Evolutionary conservation across 805 yeast species (phyloP).

Genomic region (Millerozyma acaciae): DNA sequence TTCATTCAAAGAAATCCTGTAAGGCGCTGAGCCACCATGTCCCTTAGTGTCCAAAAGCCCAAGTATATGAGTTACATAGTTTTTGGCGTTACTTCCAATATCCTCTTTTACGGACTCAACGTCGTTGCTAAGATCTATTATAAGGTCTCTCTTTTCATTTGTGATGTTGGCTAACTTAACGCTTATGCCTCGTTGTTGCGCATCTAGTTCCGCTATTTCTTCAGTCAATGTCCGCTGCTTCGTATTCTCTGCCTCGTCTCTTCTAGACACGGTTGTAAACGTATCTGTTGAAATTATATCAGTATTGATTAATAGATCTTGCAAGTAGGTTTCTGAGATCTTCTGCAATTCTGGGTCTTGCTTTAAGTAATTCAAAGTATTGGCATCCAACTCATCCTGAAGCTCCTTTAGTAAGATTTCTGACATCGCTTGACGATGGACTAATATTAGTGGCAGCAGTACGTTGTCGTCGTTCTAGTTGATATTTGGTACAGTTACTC

Average conservation of each 20-base stretch:
- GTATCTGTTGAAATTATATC: constrained; percentile 43
- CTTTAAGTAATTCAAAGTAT: no score
- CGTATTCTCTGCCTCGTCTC: constrained; percentile 1
- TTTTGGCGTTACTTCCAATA: constrained; percentile 13
- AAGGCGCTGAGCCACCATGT: neutral
- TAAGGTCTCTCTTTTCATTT: constrained; percentile 41
- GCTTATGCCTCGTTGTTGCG: constrained; percentile 47
- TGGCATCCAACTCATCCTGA: constrained; percentile 1
- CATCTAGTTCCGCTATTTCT: constrained; percentile 72
- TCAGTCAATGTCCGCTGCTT: constrained; percentile 45
- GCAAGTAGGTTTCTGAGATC: constrained; percentile 28
- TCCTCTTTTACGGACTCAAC: constrained; percentile 29
- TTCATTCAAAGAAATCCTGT: constrained; percentile 17
- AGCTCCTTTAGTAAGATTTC: constrained; percentile 1
- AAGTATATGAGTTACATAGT: constrained; percentile 12
- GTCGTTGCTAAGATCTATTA: constrained; percentile 38
- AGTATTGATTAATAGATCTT: constrained; percentile 46
- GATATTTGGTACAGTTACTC: neutral
- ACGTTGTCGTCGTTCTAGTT: neutral
- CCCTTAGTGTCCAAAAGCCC: constrained; percentile 10
- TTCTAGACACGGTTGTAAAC: constrained; percentile 32
- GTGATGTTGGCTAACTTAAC: constrained; percentile 40
- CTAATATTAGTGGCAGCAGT: no score
- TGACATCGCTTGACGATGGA: no score
- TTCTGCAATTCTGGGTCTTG: constrained; percentile 16